A percentile compares a stretch with the other conserved stretches of the same genome.
Conservation (phyloP, 441 rosid genomes). For the Adansonia rubrostipa region DNA sequence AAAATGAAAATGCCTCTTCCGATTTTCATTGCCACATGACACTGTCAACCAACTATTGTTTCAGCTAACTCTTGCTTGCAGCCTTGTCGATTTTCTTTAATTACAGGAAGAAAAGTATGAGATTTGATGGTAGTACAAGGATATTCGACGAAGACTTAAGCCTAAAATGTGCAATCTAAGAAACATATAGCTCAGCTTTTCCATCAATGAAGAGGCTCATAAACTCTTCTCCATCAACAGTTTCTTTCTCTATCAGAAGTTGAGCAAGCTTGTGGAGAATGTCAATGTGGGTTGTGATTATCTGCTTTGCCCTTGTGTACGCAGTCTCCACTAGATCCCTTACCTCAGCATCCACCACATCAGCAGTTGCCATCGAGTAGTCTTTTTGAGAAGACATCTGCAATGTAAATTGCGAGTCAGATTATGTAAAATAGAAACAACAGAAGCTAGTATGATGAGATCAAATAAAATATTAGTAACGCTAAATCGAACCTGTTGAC, state of each 20-base stretch:
- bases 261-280: conserved; percentile 87
- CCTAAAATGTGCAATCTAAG: conserved; percentile 6
- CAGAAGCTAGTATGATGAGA: neutral
- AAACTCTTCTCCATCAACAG: conserved; percentile 88
- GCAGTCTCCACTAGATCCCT: conserved; percentile 82
- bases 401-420: conserved; percentile 21
- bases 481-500: conserved; percentile 63
- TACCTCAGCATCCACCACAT: conserved; percentile 87
- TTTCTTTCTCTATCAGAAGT: conserved; percentile 80
- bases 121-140: neutral
- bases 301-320: conserved; percentile 66
- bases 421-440: conserved; percentile 10
- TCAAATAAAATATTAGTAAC: neutral
- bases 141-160: neutral
- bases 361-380: conserved; percentile 97
- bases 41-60: neutral
- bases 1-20: too few species aligned
- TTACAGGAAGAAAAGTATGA: neutral
- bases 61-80: neutral
- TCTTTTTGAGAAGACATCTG: conserved; percentile 97
- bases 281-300: conserved; percentile 74
- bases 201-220: conserved; percentile 91
- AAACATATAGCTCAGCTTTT: conserved; percentile 69
- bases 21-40: neutral
- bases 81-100: conserved; percentile 8